Evolutionary conservation across 345 rosid genomes (phyloP).

Genomic region (Ceriops decandra): DNA sequence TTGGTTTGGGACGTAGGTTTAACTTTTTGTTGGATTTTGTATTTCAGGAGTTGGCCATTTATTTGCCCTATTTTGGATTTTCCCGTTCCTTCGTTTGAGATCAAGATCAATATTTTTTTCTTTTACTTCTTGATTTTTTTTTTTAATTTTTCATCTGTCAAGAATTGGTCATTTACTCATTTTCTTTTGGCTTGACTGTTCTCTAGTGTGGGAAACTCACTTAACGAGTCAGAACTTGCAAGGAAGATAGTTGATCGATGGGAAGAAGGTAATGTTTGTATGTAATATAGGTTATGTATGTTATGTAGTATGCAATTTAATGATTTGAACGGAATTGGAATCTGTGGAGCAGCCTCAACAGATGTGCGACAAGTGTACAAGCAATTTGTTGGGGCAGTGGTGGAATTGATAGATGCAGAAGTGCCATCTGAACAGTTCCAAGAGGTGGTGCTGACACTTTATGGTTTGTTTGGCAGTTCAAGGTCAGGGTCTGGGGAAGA

Average conservation of each 20-base stretch:
- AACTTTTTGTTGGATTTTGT: too few species aligned
- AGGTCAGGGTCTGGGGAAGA: conserved; percentile 42
- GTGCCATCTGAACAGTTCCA: conserved; percentile 75
- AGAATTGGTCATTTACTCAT: neutral
- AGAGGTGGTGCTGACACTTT: conserved; percentile 61
- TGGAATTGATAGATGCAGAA: conserved; percentile 73
- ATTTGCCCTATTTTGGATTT: too few species aligned
- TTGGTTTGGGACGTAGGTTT: neutral
- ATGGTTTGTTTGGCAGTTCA: conserved; percentile 38
- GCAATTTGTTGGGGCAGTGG: conserved; percentile 69
- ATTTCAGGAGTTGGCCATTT: too few species aligned
- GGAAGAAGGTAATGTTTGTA: conserved; percentile 67
- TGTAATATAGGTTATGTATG: neutral
- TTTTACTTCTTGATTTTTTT: neutral
- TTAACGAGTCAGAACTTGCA: conserved; percentile 73
- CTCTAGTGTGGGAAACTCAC: conserved; percentile 36
- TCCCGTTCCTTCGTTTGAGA: too few species aligned
- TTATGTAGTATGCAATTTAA: conserved; percentile 7
- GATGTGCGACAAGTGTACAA: conserved; percentile 82
- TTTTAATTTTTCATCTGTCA: neutral
- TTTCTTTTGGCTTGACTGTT: neutral
- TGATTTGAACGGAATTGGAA: conserved; percentile 13
- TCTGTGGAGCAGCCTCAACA: conserved; percentile 53
- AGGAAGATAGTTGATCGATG: conserved; percentile 71
- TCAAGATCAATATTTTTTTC: too few species aligned